Conservation (phyloP, 2,329 filamentous ascomycete species). For the Colletotrichum phormii region DNA sequence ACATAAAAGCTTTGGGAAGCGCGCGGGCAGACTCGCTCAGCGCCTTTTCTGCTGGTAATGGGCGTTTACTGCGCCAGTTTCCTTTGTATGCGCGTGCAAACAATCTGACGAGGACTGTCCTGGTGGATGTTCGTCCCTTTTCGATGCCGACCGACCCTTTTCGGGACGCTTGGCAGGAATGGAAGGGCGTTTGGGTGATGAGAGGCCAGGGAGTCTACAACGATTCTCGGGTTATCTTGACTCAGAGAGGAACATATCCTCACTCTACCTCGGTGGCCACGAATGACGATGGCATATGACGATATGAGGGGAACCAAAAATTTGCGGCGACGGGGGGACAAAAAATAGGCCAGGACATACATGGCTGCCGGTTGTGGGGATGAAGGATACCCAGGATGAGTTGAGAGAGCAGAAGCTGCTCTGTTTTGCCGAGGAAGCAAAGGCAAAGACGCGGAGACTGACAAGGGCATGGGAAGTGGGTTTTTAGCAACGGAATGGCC, state of each 20-base stretch:
- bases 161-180: neutral
- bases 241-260: neutral
- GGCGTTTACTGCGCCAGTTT: slow-evolving; percentile 10
- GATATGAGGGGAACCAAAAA: neutral
- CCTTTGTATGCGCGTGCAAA: slow-evolving; percentile 1
- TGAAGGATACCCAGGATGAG: slow-evolving; percentile 27
- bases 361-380: slow-evolving; percentile 11
- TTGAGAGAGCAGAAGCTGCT: neutral
- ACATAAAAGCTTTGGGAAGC: slow-evolving; percentile 15
- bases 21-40: slow-evolving; percentile 2
- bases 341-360: neutral
- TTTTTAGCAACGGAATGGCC: neutral
- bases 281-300: slow-evolving; percentile 1
- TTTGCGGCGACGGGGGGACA: neutral
- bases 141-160: neutral
- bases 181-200: neutral
- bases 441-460: neutral
- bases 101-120: neutral
- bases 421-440: neutral
- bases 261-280: neutral
- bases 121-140: neutral
- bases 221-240: neutral
- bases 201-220: neutral
- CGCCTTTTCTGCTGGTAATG: neutral
- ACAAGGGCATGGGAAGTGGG: neutral